Conservation (phyloP, 2,329 filamentous ascomycete genomes). For the Fusarium hainanense region DNA sequence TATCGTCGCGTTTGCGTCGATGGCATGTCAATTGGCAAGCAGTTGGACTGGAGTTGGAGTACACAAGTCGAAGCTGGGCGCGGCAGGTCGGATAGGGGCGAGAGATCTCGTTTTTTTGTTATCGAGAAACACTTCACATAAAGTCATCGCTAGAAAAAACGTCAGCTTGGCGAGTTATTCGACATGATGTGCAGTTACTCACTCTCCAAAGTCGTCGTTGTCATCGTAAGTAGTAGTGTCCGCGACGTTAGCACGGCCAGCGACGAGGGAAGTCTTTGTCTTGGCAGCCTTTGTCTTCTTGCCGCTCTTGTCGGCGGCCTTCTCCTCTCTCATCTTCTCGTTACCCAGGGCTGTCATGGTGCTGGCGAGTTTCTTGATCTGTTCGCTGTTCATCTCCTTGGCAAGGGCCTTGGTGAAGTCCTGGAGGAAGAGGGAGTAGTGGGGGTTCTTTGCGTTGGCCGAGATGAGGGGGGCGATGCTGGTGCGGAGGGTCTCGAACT, state of each 20-base stretch:
- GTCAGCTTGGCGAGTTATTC: conserved; percentile 34
- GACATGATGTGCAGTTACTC: conserved; percentile 58
- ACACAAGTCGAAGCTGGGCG: conserved; percentile 20
- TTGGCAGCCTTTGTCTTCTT: conserved; percentile 99
- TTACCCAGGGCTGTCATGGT: conserved; percentile 90
- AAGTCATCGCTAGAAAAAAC: conserved; percentile 69
- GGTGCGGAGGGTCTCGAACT: conserved; percentile 84
- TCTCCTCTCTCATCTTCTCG: conserved; percentile 99
- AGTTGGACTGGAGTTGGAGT: conserved; percentile 11
- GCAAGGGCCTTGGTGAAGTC: conserved; percentile 89
- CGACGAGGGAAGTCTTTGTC: conserved; percentile 87
- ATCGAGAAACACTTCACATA: conserved; percentile 66
- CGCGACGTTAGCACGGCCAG: conserved; percentile 67
- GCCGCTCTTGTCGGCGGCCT: conserved; percentile 88
- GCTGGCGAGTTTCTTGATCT: conserved; percentile 96
- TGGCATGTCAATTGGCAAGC: background rate
- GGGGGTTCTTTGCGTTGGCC: conserved; percentile 83
- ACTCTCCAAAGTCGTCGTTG: conserved; percentile 84
- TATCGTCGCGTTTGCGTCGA: conserved; percentile 3
- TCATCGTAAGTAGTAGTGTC: conserved; percentile 81
- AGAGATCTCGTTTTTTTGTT: conserved; percentile 17
- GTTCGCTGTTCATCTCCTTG: conserved; percentile 88
- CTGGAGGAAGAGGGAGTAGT: conserved; percentile 89
- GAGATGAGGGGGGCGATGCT: conserved; percentile 82
- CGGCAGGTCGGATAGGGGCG: conserved; percentile 7